A percentile compares a stretch with the other conserved stretches of the same genome.
Conservation (phyloP, 495 filamentous ascomycete genomes). For the Talaromyces ruber region DNA sequence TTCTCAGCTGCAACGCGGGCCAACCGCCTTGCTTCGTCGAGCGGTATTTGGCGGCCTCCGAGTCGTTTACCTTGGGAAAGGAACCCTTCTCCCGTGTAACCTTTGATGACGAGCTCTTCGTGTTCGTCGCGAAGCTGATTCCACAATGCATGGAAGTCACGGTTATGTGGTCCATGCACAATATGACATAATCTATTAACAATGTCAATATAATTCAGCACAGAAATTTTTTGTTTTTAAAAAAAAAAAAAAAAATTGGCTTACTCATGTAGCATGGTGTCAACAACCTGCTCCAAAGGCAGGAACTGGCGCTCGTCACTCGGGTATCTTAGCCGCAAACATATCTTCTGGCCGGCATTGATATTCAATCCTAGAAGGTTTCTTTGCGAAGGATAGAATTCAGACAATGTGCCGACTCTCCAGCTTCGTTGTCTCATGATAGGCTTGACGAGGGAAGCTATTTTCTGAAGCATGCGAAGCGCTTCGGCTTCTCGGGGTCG, state of each 20-base stretch:
- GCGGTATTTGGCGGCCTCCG: conserved; percentile 57
- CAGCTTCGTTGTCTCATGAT: conserved; percentile 85
- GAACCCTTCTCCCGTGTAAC: conserved; percentile 91
- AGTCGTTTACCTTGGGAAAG: conserved; percentile 64
- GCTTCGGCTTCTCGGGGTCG: conserved; percentile 70
- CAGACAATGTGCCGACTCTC: conserved; percentile 70
- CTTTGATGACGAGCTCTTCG: conserved; percentile 61
- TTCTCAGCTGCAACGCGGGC: conserved; percentile 72
- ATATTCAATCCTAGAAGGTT: conserved; percentile 80
- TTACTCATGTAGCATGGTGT: conserved; percentile 92
- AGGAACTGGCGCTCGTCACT: conserved; percentile 71
- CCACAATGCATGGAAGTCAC: conserved; percentile 76
- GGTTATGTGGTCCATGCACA: conserved; percentile 73
- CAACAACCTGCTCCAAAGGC: conserved; percentile 67
- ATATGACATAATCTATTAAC: conserved; percentile 65
- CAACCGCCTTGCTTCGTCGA: conserved; percentile 66
- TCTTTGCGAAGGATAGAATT: conserved; percentile 71
- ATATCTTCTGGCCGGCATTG: conserved; percentile 68
- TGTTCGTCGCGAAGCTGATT: conserved; percentile 83
- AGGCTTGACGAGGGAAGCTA: conserved; percentile 88
- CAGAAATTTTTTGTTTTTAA: no score
- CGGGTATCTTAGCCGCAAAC: conserved; percentile 72
- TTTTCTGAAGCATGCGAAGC: conserved; percentile 69
- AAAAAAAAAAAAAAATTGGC: conserved; percentile 9
- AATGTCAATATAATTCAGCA: conserved; percentile 1